Percentiles rank a stretch among this genome's conserved stretches.
phyloP scores from a whole-genome alignment of 352 stramenopile genomes.

The Globisporangium ultimum region DNA sequence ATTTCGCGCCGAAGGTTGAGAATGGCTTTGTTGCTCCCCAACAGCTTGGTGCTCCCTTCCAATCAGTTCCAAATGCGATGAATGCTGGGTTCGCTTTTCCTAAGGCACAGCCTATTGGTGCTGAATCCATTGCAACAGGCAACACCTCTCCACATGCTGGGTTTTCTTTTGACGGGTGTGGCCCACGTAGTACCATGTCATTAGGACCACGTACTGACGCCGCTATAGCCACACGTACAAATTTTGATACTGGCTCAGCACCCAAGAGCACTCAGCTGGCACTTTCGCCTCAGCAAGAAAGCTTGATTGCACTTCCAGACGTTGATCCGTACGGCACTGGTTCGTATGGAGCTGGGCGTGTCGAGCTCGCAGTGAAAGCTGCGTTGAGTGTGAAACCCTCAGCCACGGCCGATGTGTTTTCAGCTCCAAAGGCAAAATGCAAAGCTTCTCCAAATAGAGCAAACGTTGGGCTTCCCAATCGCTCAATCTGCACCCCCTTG shows the following conservation, averaged over 20 bases:
- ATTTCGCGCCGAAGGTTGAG: neutral
- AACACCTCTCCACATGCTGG: neutral
- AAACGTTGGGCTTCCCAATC: slow-evolving; percentile 13
- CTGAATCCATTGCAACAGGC: too few relatives aligned
- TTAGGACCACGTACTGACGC: neutral
- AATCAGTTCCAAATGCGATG: neutral
- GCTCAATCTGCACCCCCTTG: slow-evolving; percentile 2
- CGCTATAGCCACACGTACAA: neutral
- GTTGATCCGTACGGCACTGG: slow-evolving; percentile 58
- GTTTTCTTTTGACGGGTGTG: neutral
- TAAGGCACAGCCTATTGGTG: neutral
- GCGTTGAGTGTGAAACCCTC: slow-evolving; percentile 22
- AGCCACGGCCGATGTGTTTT: slow-evolving; percentile 13
- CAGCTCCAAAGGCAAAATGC: neutral
- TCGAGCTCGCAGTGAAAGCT: slow-evolving; percentile 55
- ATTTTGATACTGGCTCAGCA: slow-evolving; percentile 5
- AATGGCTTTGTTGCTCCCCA: neutral
- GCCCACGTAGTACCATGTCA: neutral
- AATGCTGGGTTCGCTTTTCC: neutral
- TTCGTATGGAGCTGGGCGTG: slow-evolving; percentile 35
- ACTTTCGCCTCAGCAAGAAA: slow-evolving; percentile 10
- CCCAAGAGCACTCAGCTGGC: neutral
- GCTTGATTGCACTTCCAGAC: slow-evolving; percentile 46
- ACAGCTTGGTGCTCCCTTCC: neutral
- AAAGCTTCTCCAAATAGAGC: neutral